These are phyloP conservation scores for Mallotus japonicus DNA, from an alignment of 441 rosid species.

Conservation along the genomic window DNA sequence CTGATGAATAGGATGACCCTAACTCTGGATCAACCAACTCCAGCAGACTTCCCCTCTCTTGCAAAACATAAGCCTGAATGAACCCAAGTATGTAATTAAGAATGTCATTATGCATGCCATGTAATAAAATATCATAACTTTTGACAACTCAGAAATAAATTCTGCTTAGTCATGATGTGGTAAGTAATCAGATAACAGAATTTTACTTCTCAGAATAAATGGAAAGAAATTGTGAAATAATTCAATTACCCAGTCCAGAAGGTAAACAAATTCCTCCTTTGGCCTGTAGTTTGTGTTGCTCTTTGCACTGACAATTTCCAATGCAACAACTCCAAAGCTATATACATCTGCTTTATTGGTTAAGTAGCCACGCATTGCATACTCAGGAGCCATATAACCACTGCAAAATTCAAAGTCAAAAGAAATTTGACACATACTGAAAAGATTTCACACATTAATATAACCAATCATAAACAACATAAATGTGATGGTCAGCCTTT, in stretches of 20 bases:
- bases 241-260: conserved; percentile 72
- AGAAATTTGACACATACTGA: too few species aligned
- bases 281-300: conserved; percentile 81
- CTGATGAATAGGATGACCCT: conserved; percentile 50
- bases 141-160: too few species aligned
- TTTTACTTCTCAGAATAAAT: not conserved
- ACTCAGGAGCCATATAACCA: conserved; percentile 73
- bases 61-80: conserved; percentile 70
- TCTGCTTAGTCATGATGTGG: too few species aligned
- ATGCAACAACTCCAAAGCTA: conserved; percentile 45
- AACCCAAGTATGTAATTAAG: not conserved
- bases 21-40: conserved; percentile 69
- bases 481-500: too few species aligned
- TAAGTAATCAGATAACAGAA: not conserved
- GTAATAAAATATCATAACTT: too few species aligned
- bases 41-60: conserved; percentile 68
- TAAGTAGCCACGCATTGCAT: conserved; percentile 59
- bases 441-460: too few species aligned
- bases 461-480: too few species aligned
- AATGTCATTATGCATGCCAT: not conserved
- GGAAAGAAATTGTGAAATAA: not conserved
- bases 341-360: conserved; percentile 47
- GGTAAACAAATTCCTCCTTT: conserved; percentile 72
- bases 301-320: conserved; percentile 56
- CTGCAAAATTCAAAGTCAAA: conserved; percentile 26